phyloP scores from a whole-genome alignment of 1,139 yeast species.

The Scheffersomyces cryptocercus region DNA sequence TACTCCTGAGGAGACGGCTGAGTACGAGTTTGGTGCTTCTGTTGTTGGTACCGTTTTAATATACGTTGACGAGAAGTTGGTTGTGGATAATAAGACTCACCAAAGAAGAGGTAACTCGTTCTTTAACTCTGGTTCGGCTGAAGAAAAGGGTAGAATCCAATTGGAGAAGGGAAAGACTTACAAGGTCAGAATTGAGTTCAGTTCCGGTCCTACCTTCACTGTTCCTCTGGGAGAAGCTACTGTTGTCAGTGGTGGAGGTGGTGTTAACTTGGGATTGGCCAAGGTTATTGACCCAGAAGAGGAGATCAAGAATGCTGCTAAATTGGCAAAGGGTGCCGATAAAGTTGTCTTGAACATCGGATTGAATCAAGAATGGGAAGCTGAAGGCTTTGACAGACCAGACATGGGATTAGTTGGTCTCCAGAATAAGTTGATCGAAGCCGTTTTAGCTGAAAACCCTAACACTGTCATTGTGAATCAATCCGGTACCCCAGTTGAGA shows the following conservation, averaged over 20 bases:
- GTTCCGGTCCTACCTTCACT: conserved; percentile 11
- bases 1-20: conserved; percentile 12
- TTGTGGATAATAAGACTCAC: conserved; percentile 14
- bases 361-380: conserved; percentile 49
- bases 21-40: conserved; percentile 15
- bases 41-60: conserved; percentile 17
- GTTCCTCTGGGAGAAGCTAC: conserved; percentile 8
- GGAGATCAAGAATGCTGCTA: conserved; percentile 40
- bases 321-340: conserved; percentile 45
- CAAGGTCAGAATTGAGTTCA: conserved; percentile 12
- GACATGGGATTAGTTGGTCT: conserved; percentile 28
- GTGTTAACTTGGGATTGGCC: conserved; percentile 54
- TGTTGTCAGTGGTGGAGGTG: conserved; percentile 14
- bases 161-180: conserved; percentile 12
- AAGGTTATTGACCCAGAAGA: conserved; percentile 14
- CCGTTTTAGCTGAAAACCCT: conserved; percentile 14
- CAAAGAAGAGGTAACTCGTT: conserved; percentile 14
- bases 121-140: conserved; percentile 16
- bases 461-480: conserved; percentile 20
- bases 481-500: conserved; percentile 19
- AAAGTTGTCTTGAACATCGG: conserved; percentile 47
- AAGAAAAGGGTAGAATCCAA: conserved; percentile 7
- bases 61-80: conserved; percentile 14
- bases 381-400: conserved; percentile 49
- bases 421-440: conserved; percentile 14